phyloP scores from a whole-genome alignment of 2,329 filamentous ascomycete genomes.

The Metarhizium guizhouense region DNA sequence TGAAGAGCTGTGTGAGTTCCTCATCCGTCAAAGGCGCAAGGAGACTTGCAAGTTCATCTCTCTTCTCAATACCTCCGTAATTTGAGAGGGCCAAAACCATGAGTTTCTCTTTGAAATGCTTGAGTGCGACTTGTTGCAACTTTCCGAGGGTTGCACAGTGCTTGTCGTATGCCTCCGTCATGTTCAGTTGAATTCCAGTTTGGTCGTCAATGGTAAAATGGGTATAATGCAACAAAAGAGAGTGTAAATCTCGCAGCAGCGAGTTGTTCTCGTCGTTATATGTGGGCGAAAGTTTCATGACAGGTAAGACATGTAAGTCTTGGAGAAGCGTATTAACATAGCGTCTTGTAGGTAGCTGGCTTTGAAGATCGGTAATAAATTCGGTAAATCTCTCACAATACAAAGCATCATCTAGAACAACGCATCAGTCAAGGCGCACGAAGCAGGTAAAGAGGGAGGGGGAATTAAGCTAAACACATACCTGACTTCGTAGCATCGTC shows the following conservation, averaged over 20 bases:
- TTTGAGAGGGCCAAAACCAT: constrained; percentile 90
- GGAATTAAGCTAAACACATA: constrained; percentile 35
- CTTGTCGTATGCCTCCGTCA: constrained; percentile 64
- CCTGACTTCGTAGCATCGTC: constrained; percentile 20
- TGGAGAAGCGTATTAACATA: constrained; percentile 85
- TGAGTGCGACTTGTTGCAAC: constrained; percentile 70
- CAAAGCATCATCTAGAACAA: constrained; percentile 1
- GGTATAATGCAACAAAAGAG: constrained; percentile 77
- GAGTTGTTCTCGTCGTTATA: constrained; percentile 67
- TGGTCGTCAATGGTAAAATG: constrained; percentile 89
- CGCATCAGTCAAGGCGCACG: neutral
- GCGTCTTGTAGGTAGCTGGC: constrained; percentile 84
- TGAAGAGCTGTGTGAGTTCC: constrained; percentile 63
- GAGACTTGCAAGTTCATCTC: constrained; percentile 68
- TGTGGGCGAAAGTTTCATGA: constrained; percentile 69
- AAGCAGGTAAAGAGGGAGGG: neutral
- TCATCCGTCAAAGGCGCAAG: constrained; percentile 63
- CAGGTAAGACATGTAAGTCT: constrained; percentile 74
- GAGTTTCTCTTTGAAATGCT: constrained; percentile 80
- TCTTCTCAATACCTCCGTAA: constrained; percentile 76
- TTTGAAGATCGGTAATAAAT: constrained; percentile 81
- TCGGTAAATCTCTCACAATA: constrained; percentile 95
- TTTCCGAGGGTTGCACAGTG: constrained; percentile 72
- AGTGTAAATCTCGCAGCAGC: constrained; percentile 71
- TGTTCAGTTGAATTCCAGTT: constrained; percentile 66